phyloP scores from a whole-genome alignment of 129 eudicot genomes.

The Erigeron canadensis region DNA sequence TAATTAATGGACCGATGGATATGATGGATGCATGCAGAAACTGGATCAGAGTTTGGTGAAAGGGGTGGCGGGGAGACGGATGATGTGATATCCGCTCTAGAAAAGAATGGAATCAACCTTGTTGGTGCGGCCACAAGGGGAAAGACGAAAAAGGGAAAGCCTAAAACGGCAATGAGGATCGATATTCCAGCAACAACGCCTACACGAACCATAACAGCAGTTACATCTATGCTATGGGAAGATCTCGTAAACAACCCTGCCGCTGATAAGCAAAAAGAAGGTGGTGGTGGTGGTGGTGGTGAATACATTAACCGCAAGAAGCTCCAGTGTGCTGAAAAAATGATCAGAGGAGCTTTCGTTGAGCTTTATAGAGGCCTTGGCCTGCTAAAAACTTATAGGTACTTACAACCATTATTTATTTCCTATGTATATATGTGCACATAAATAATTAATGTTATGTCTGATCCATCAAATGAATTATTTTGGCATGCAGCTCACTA shows the following conservation, averaged over 20 bases:
- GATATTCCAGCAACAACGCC: constrained; percentile 90
- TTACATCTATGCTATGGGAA: constrained; percentile 82
- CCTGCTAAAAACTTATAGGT: constrained; percentile 84
- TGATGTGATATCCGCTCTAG: constrained; percentile 76
- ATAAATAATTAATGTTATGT: background rate
- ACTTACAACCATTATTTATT: background rate
- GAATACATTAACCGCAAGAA: constrained; percentile 72
- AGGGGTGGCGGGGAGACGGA: constrained; percentile 46
- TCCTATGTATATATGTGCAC: background rate
- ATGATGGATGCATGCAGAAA: constrained; percentile 43
- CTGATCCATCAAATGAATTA: constrained; percentile 10
- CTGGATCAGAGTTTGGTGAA: constrained; percentile 47
- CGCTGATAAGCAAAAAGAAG: constrained; percentile 38
- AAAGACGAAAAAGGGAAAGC: constrained; percentile 68
- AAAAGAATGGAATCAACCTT: constrained; percentile 74
- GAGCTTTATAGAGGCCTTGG: constrained; percentile 95
- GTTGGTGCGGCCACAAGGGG: constrained; percentile 52
- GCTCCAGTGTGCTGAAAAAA: constrained; percentile 89
- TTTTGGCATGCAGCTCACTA: constrained; percentile 66
- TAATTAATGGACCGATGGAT: background rate
- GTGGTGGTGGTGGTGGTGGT: constrained; percentile 4
- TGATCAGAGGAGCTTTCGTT: constrained; percentile 92
- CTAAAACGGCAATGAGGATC: constrained; percentile 71
- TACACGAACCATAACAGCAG: constrained; percentile 69
- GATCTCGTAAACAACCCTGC: constrained; percentile 78